These are phyloP conservation scores for Leccinum insigne DNA, from an alignment of 1,284 basidiomycete species.

Conservation along the genomic window DNA sequence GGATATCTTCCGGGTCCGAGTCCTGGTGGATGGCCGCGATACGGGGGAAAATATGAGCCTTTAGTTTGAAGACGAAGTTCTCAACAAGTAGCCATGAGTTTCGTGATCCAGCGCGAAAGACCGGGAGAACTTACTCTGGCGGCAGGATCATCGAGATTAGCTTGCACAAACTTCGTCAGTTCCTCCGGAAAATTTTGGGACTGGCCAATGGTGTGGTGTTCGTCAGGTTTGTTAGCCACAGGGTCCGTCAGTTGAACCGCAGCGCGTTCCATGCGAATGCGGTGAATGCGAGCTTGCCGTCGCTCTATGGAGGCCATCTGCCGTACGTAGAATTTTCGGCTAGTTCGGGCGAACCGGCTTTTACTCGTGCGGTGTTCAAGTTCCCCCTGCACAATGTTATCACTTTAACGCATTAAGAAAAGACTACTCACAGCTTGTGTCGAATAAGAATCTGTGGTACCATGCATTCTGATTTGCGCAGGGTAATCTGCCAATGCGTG, in stretches of 20 bases:
- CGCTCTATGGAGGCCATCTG: neutral
- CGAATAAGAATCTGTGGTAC: too few species aligned
- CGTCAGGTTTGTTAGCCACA: neutral
- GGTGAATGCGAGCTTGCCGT: neutral
- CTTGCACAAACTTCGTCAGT: constrained; percentile 17
- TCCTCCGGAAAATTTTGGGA: constrained; percentile 13
- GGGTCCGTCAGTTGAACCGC: neutral
- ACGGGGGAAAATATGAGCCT: neutral
- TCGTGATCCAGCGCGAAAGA: neutral
- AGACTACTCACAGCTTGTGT: too few species aligned
- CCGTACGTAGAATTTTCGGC: neutral
- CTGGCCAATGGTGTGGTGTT: constrained; percentile 19
- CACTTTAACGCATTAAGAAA: too few species aligned
- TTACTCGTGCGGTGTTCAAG: neutral
- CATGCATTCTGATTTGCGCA: neutral
- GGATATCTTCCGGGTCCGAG: too few species aligned
- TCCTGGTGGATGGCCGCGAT: neutral
- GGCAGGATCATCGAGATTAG: neutral
- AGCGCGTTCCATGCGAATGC: neutral
- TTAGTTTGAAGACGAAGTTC: neutral
- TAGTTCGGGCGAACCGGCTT: neutral
- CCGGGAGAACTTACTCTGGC: neutral
- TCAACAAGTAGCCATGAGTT: neutral
- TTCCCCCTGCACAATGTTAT: neutral
- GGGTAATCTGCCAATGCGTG: neutral